phyloP scores from a whole-genome alignment of 2,329 filamentous ascomycete species.

The Cladophialophora yegresii region DNA sequence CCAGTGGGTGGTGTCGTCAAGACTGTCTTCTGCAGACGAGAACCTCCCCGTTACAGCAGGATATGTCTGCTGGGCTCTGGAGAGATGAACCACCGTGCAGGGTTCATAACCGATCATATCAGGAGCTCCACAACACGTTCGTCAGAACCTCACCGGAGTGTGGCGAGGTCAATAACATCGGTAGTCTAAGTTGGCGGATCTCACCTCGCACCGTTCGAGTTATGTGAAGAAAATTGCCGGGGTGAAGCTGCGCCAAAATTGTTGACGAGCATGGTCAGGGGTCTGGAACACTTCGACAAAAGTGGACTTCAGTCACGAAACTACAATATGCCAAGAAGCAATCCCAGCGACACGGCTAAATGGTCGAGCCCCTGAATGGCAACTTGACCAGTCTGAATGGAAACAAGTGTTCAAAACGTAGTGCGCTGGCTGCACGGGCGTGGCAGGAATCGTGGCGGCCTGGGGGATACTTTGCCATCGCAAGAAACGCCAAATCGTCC shows the following conservation, averaged over 20 bases:
- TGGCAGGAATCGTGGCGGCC: not conserved
- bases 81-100: not conserved
- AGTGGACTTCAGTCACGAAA: not conserved
- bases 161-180: not conserved
- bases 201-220: not conserved
- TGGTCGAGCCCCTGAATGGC: not conserved
- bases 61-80: not conserved
- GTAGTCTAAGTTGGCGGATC: not conserved
- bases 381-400: not conserved
- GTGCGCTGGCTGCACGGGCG: not conserved
- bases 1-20: not conserved
- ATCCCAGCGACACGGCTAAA: not conserved
- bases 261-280: not conserved
- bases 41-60: not conserved
- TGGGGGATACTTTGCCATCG: not conserved
- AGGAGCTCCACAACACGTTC: not conserved
- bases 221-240: conserved; percentile 1
- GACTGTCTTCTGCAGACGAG: not conserved
- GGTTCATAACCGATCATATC: not conserved
- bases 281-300: conserved; percentile 4
- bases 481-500: conserved; percentile 2
- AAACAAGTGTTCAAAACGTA: not conserved
- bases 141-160: not conserved
- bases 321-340: not conserved
- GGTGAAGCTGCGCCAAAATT: not conserved